A percentile compares a stretch with the other conserved stretches of the same genome.
Conservation (phyloP, 768 basidiomycete genomes). For the Termitomyces sp. region DNA sequence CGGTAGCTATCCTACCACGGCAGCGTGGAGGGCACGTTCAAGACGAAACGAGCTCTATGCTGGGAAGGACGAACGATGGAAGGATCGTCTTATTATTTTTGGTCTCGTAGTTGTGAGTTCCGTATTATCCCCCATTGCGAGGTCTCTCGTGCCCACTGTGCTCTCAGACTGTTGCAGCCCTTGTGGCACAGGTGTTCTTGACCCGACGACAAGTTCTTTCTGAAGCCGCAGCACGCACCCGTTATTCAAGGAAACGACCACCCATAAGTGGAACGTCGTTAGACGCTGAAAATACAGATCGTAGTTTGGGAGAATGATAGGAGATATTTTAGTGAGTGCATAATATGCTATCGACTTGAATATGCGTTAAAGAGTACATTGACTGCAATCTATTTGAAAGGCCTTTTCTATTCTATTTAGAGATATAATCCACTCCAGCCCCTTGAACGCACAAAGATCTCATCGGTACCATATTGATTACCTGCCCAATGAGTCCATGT, state of each 20-base stretch:
- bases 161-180: slow-evolving; percentile 24
- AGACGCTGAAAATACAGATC: slow-evolving; percentile 9
- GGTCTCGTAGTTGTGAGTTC: slow-evolving; percentile 45
- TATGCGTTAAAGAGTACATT: not conserved
- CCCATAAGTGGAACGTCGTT: slow-evolving; percentile 1
- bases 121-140: not conserved
- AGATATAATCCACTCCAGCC: slow-evolving; percentile 46
- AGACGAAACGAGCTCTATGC: slow-evolving; percentile 42
- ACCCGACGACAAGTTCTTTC: slow-evolving; percentile 25
- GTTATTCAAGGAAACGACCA: not conserved
- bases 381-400: not conserved
- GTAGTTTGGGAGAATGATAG: slow-evolving; percentile 3
- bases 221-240: slow-evolving; percentile 11
- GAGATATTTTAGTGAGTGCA: not conserved
- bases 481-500: slow-evolving; percentile 40
- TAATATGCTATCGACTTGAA: not conserved
- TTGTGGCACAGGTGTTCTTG: slow-evolving; percentile 26
- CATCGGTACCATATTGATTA: slow-evolving; percentile 33
- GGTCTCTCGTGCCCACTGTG: not conserved
- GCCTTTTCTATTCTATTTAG: slow-evolving; percentile 17
- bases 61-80: slow-evolving; percentile 62
- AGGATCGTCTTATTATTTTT: slow-evolving; percentile 56
- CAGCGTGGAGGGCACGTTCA: slow-evolving; percentile 40
- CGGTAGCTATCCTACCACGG: slow-evolving; percentile 25
- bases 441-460: slow-evolving; percentile 32